These are phyloP conservation scores for Polygonum maritimum DNA, from an alignment of 148 eudicot species.

Conservation along the genomic window DNA sequence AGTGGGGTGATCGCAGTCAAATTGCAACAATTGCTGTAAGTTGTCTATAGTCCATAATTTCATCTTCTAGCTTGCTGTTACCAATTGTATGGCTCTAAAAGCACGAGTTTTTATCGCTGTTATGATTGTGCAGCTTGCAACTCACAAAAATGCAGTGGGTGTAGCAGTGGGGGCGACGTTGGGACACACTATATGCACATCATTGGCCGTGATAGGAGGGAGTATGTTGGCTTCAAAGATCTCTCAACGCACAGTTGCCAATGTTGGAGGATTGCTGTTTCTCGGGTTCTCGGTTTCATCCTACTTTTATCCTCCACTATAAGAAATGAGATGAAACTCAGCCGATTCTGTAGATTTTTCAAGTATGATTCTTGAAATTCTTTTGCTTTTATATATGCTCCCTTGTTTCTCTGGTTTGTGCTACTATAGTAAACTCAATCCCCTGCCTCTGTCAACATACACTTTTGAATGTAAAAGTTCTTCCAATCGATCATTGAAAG, in stretches of 20 bases:
- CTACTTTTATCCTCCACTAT: slow-evolving; percentile 89
- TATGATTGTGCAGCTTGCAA: slow-evolving; percentile 52
- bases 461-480: background rate
- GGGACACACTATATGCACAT: slow-evolving; percentile 85
- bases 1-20: slow-evolving; percentile 99
- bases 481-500: background rate
- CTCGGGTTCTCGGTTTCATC: slow-evolving; percentile 85
- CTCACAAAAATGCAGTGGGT: slow-evolving; percentile 90
- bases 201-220: slow-evolving; percentile 92
- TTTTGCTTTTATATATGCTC: background rate
- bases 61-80: background rate
- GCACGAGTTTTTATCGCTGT: background rate
- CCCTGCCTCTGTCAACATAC: background rate
- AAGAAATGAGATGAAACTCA: background rate
- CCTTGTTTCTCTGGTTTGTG: background rate
- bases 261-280: slow-evolving; percentile 84
- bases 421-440: background rate
- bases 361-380: background rate
- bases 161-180: slow-evolving; percentile 75
- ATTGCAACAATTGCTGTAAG: slow-evolving; percentile 99
- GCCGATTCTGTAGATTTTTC: background rate
- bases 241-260: slow-evolving; percentile 85
- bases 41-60: background rate
- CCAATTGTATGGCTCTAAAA: background rate
- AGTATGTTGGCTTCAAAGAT: slow-evolving; percentile 93